These are phyloP conservation scores for Blastobotrys apis DNA, from an alignment of 1,139 yeast genomes.

Conservation along the genomic window DNA sequence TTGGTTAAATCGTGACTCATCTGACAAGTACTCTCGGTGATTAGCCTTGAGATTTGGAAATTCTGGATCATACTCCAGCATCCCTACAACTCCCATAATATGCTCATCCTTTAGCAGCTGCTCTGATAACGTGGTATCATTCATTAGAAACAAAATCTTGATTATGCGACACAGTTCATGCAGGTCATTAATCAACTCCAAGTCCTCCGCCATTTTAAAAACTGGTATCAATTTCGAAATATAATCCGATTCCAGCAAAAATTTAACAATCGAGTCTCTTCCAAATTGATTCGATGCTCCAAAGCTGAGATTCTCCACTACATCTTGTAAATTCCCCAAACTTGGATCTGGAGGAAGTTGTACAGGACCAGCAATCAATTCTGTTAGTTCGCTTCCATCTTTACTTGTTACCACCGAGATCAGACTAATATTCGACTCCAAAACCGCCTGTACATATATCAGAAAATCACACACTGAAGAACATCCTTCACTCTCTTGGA, in stretches of 20 bases:
- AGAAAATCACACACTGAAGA: slow-evolving; percentile 77
- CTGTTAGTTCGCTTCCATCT: slow-evolving; percentile 52
- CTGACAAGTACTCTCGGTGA: slow-evolving; percentile 60
- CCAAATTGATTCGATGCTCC: slow-evolving; percentile 26
- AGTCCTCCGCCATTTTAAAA: slow-evolving; percentile 54
- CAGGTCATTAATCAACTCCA: slow-evolving; percentile 48
- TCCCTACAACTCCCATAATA: slow-evolving; percentile 65
- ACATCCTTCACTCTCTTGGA: slow-evolving; percentile 92
- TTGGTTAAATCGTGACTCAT: slow-evolving; percentile 61
- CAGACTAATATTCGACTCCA: slow-evolving; percentile 66
- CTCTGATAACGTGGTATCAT: slow-evolving; percentile 67
- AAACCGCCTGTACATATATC: slow-evolving; percentile 57
- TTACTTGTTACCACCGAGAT: slow-evolving; percentile 62
- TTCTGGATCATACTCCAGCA: slow-evolving; percentile 85
- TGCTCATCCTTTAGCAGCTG: slow-evolving; percentile 58
- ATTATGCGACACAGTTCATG: slow-evolving; percentile 67
- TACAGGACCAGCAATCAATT: slow-evolving; percentile 76
- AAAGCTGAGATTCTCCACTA: slow-evolving; percentile 42
- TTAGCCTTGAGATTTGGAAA: slow-evolving; percentile 75
- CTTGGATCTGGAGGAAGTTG: slow-evolving; percentile 60
- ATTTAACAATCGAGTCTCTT: slow-evolving; percentile 33
- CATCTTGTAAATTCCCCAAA: slow-evolving; percentile 39
- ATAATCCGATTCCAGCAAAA: slow-evolving; percentile 41
- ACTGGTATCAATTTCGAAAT: slow-evolving; percentile 48
- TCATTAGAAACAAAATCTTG: slow-evolving; percentile 60